phyloP scores from a whole-genome alignment of 305 asterid genomes.

The Rubia tinctorum region DNA sequence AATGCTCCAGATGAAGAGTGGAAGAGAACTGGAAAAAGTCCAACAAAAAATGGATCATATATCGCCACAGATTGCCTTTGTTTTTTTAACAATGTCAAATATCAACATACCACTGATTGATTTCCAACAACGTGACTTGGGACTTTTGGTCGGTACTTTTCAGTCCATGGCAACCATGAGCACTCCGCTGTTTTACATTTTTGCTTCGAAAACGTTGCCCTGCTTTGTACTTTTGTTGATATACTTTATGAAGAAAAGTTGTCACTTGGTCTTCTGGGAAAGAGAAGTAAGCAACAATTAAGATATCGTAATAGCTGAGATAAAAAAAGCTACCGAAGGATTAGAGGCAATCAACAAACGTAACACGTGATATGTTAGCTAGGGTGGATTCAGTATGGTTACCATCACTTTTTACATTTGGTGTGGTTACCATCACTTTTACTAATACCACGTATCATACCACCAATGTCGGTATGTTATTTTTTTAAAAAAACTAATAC shows the following conservation, averaged over 20 bases:
- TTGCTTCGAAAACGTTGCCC: conserved; percentile 39
- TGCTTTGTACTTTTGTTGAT: conserved; percentile 40
- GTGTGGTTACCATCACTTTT: no score
- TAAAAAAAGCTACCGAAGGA: conserved; percentile 8
- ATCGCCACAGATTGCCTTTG: neutral
- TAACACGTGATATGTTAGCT: neutral
- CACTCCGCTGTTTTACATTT: conserved; percentile 39
- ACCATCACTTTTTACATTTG: no score
- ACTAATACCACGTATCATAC: no score
- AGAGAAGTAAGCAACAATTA: conserved; percentile 5
- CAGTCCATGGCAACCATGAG: conserved; percentile 75
- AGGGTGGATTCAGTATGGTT: no score
- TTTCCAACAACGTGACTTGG: conserved; percentile 83
- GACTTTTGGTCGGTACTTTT: conserved; percentile 77
- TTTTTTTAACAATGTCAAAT: no score
- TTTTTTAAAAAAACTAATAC: no score
- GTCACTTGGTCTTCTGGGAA: conserved; percentile 35
- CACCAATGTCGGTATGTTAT: no score
- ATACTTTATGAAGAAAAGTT: conserved; percentile 24
- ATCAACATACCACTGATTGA: conserved; percentile 83
- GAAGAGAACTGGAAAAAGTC: neutral
- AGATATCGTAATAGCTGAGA: neutral
- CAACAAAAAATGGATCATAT: neutral
- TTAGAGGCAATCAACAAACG: neutral
- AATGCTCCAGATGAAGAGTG: neutral